These are phyloP conservation scores for Boletus pseudo-olivaceus DNA, from an alignment of 768 basidiomycete genomes.

Conservation along the genomic window DNA sequence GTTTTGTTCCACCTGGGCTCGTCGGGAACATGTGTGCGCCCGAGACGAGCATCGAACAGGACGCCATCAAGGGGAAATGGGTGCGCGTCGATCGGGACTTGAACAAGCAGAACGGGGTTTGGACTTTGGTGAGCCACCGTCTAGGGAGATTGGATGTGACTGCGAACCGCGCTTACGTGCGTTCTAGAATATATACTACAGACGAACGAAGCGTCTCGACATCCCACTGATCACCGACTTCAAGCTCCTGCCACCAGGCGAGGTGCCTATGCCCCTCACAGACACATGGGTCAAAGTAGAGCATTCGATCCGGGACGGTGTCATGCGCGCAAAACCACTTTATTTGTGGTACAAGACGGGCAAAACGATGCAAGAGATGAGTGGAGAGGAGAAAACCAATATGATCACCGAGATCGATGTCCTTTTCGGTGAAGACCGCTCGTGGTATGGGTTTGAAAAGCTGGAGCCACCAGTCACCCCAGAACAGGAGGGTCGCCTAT, in stretches of 20 bases:
- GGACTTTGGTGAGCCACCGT: slow-evolving; percentile 50
- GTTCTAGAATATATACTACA: slow-evolving; percentile 67
- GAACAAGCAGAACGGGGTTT: slow-evolving; percentile 59
- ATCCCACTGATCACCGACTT: slow-evolving; percentile 77
- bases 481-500: slow-evolving; percentile 36
- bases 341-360: slow-evolving; percentile 78
- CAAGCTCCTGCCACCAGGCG: slow-evolving; percentile 54
- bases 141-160: background rate
- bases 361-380: slow-evolving; percentile 62
- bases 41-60: slow-evolving; percentile 61
- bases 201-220: slow-evolving; percentile 80
- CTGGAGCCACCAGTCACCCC: slow-evolving; percentile 57
- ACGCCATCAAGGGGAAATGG: slow-evolving; percentile 83
- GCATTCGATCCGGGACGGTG: slow-evolving; percentile 62
- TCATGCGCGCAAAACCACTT: slow-evolving; percentile 51
- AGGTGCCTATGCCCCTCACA: slow-evolving; percentile 43
- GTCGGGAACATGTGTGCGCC: slow-evolving; percentile 65
- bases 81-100: slow-evolving; percentile 82
- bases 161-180: background rate
- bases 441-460: slow-evolving; percentile 86
- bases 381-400: slow-evolving; percentile 49
- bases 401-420: slow-evolving; percentile 93
- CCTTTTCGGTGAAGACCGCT: slow-evolving; percentile 75
- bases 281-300: slow-evolving; percentile 63
- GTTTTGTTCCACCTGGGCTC: slow-evolving; percentile 59